Base-by-base conservation (phyloP, 2,329 filamentous ascomycete species). In the Colletotrichum karsti region DNA sequence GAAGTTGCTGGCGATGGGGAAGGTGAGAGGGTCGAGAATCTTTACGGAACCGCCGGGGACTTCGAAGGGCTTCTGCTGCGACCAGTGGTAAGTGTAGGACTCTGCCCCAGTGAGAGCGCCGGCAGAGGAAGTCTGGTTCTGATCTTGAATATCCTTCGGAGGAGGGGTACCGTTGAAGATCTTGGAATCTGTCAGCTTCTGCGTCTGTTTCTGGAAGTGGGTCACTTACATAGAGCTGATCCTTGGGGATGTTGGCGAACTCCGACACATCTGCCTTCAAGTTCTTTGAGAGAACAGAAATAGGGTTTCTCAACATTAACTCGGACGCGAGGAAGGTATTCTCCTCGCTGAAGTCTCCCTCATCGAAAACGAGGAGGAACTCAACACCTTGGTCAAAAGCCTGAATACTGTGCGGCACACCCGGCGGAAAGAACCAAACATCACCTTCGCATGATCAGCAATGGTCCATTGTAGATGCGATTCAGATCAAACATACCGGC, bases 311-410 rank as follows among this genome's bases (percentile, higher is more conserved):
- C 37, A 83, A 73, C 63, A 88, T 81, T 72, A 87, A 81, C 72
- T 88, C 84, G 2, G 84, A 83, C 15, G 88, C 81, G 4, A 91
- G 81, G 78, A 89, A 89, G 0, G 88, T 90, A 50, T 81, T 82
- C 62, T 90, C 86, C 76, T 90, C 88, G 57, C 82, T 85, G 77
- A 90, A 90, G 5, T 76, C 75, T 4, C 88, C 88, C 62, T 85
- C 78, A 75, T 91, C 84, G 70, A 91, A 91, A 54, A 91, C 83
- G 3, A 90, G 80, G 1, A 90, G 79, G 73, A 90, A 90, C 73
- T 90, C 88, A 42, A 78, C 80, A 1, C 88, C 88, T 33, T 84
- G 79, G 4, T 84, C 85, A 12, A 89, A 82, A 0, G 82, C 88
- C 75, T 86, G 88, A 44, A 89, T 82, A 2, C 83, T 86, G 74